phyloP scores from a whole-genome alignment of 768 basidiomycete genomes.

The Kockovaella imperatae region DNA sequence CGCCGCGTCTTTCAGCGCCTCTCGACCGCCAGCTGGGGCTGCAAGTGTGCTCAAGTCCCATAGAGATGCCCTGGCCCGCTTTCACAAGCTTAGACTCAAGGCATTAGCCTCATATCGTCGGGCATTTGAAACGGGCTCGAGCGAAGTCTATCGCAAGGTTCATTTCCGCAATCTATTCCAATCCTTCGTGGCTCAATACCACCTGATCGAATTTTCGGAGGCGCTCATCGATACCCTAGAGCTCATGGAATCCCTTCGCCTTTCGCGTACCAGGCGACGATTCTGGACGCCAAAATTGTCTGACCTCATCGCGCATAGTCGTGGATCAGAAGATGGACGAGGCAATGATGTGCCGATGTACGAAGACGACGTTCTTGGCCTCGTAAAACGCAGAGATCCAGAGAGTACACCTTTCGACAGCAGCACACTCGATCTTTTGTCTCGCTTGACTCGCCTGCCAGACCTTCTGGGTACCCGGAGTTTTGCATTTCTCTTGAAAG shows the following conservation, averaged over 20 bases:
- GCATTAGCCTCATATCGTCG: conserved; percentile 18
- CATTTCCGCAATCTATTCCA: conserved; percentile 37
- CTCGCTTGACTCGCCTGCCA: conserved; percentile 13
- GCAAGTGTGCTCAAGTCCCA: conserved; percentile 1
- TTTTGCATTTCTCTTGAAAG: conserved; percentile 40
- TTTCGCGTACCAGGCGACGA: conserved; percentile 5
- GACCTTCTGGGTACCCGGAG: conserved; percentile 29
- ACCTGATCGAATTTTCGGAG: conserved; percentile 40
- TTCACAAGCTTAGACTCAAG: conserved; percentile 22
- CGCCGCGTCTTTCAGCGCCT: too few relatives aligned
- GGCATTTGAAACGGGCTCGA: too few relatives aligned
- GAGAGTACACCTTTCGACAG: conserved; percentile 36
- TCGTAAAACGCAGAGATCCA: conserved; percentile 33
- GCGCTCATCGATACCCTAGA: conserved; percentile 22
- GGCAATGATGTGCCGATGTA: conserved; percentile 11
- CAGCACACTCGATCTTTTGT: conserved; percentile 19
- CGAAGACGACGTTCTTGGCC: conserved; percentile 24
- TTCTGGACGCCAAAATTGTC: conserved; percentile 30
- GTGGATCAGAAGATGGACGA: conserved; percentile 20
- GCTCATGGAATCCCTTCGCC: conserved; percentile 27
- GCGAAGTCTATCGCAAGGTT: conserved; percentile 6
- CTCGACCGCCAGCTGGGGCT: conserved; percentile 15
- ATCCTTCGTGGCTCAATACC: conserved; percentile 36
- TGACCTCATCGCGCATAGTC: conserved; percentile 14
- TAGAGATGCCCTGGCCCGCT: conserved; percentile 10